Base-by-base conservation (phyloP, 768 basidiomycete genomes). In the Clitopilus hobsonii region DNA sequence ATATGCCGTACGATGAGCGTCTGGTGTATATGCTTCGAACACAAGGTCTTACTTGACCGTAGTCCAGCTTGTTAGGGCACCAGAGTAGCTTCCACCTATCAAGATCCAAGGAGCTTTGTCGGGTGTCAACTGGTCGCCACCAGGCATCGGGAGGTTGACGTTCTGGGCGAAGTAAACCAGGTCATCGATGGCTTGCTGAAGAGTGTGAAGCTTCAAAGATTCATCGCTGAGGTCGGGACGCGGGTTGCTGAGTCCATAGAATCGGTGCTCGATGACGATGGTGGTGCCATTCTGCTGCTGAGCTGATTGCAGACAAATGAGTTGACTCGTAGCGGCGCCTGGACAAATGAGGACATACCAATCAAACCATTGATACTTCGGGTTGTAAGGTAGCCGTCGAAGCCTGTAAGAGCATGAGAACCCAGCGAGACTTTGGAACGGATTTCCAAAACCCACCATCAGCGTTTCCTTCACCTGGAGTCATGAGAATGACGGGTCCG, bases 201-300 rank as follows among this genome's bases (percentile, higher is more conserved):
- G 77, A 1, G 85, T 89, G 64, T 85, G 84, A 11, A 81, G 59
- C 47, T 70, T 67, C 41, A 90, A 69, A 61, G 83, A 88, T 60
- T 76, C 67, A 25, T 78, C 78, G 29, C 73, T 79, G 24, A 90
- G 76, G 64, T 89, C 76, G 18, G 77, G 71, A 49, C 75, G 77
- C 3, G 88, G 88, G 63, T 88, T 91, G 55, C 87, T 89, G n/a
- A 79, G 67, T 13, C 88, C 88, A 58, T 83, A 89, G 74, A 85
- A 91, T 20, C 89, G 78, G 62, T 90, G 88, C 61, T 90, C 88
- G 23, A 89, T 57, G 25, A 89, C 70, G 58, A 89, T 72, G 5
- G 80, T 77, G 16, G 81, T 81, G 20, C 83, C 88, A 29, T 79
- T 79, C 54, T 86, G 74, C 64, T 84, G 82, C 62, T 86, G 82